Evolutionary conservation across 345 rosid genomes (phyloP), one percentile per base, ranked within the genome.

Genomic region (Moricandia moricandioides): DNA sequence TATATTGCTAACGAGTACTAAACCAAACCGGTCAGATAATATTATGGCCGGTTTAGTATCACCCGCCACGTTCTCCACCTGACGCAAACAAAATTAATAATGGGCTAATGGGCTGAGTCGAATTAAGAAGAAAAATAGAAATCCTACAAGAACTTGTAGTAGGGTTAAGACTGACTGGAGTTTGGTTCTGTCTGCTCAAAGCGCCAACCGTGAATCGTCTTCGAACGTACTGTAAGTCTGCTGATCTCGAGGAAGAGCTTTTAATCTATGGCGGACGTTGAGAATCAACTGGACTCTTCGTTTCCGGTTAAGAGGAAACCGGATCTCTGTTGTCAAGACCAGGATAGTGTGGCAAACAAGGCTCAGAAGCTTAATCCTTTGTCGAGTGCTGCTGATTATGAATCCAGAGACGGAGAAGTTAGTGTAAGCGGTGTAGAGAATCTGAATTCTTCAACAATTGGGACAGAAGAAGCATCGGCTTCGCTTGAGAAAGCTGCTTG

Each of bases 271-370:
- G 85, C 81, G 27, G 89, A 90, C 69, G 84, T 83, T 26, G 72
- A 81, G 40, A 83, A 56, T n/a, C 82, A 74, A 12, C 77, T 67
- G 30, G 87, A 87, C 61, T 71, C 86, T 34, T 68, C 91, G 84
- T 87, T 88, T 75, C 80, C 87, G 1, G 52, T 82, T 37, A 90
- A 90, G 79, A 86, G 96, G 9, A 88, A 85, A 77, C 61, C 83
- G 35, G 87, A 90, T 66, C 75, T 79, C 69, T 43, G 11, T 62
- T 75, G 79, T 71, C 78, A 79, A 33, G 82, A 65, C 10, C 56
- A 72, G 47, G 78, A 79, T 26, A 65, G 26, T 24, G 70, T 49
- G 37, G 72, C 86, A 0, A 78, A 30, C 70, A 87, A 87, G 78
- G 30, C 86, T 52, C 91, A 30, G 43, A 87, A 86, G 71, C 81